Evolutionary conservation across 2,329 filamentous ascomycete species (phyloP), one percentile per base, ranked within the genome.

Genomic region (Penicillium sp.): DNA sequence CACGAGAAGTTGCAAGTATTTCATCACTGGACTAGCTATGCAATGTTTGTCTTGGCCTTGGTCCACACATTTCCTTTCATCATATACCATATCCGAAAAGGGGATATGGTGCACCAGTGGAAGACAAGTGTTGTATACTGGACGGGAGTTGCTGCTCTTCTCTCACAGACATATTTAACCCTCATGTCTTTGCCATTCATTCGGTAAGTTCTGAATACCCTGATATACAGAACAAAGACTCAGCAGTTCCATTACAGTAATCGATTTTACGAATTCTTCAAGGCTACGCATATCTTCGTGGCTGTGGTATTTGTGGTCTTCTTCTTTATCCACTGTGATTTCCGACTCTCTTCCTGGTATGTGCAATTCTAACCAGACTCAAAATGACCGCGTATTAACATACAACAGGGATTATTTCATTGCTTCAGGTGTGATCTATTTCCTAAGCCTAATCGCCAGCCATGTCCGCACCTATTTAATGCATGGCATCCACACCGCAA

Each of bases 41-140:
- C 79, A 30, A 82, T 84, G 73, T 83, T 84, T 53, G 70, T 79
- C 16, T 71, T 84, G 0, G 80, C 81, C 0, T 68, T 85, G 4
- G 60, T 85, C 6, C 83, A 86, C 61, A 84, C 82, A 0, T 84
- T 85, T 46, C 83, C 83, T 0, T 85, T 83, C 60, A 79, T 85
- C 52, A 70, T 85, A 1, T 81, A 76, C 57, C 74, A 83, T 57
- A 72, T 78, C 19, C 65, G 70, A 54, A 75, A 74, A 38, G 78
- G 78, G 4, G 76, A 81, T 40, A 79, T 84, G 74, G 70, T 73
- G 8, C 64, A 61, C 34, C 60, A 76, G 52, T 83, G 77, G 69
- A 72, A 74, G 29, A 75, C 72, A 0, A 73, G 70, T 26, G 64
- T 81, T 0, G 68, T 75, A 2, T 85, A 83, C 65, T 79, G 80